Base-by-base conservation (phyloP, 2,329 filamentous ascomycete species). In the Fusarium nanum region DNA sequence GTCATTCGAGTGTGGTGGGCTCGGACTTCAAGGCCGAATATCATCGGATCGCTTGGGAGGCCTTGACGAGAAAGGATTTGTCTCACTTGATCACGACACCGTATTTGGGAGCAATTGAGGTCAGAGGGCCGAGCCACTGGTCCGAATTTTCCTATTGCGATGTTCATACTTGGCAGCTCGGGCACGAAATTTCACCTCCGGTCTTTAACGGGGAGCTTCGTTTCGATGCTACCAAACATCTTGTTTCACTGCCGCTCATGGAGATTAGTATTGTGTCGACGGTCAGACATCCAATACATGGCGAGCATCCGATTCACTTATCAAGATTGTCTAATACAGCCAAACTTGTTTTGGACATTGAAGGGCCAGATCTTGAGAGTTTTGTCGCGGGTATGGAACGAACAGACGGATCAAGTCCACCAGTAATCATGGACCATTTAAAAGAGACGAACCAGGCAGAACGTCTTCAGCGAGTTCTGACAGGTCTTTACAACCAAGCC, bases 141-240 rank as follows among this genome's bases (percentile, higher is more conserved):
- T 56, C 49, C 1, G 56, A 56, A 2, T 56, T 56, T n/a, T n/a
- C 22, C 0, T 9, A 56, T 1, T 27, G 14, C 20, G 40, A 59
- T 7, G 28, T 59, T 13, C 30, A 37, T 2, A 59, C 49, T 2
- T 56, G 30, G 49, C n/a, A 30, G 4, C 11, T 59, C 6, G 37
- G 8, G 9, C 14, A 45, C 6, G 56, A 59, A 16, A 42, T 7
- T 18, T 1, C 0, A 3, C 40, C 40, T 3, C 56, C 49, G 4
- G 5, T 1, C 3, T 1, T 45, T 1, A 8, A 7, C 1, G n/a
- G 9, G 1, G 7, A 56, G 8, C 25, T 16, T 16, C 13, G 1
- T 2, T 20, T 56, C 4, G 1, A 59, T 6, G 7, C 11, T 18
- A 1, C 16, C 0, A 13, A 30, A 0, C 4, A 37, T 0, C n/a